Conservation (phyloP, 345 rosid species). For the Passiflora organensis region DNA sequence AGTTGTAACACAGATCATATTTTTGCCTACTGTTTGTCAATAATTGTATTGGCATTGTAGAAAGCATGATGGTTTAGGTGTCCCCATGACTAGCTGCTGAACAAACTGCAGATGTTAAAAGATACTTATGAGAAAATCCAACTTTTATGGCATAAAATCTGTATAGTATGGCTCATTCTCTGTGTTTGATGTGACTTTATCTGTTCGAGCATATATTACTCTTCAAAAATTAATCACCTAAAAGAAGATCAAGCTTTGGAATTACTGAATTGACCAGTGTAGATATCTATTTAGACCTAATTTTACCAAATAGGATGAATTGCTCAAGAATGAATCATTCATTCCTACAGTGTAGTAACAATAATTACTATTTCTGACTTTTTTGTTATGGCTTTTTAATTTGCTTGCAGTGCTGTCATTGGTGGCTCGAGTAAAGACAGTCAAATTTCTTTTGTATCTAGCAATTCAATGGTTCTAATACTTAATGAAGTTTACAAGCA, state of each 20-base stretch:
- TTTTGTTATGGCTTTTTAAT: conserved; percentile 12
- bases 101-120: too few species aligned
- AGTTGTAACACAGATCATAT: too few species aligned
- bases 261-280: neutral
- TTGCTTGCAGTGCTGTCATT: conserved; percentile 62
- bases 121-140: too few species aligned
- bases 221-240: neutral
- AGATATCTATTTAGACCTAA: neutral
- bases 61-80: too few species aligned
- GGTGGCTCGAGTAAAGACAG: conserved; percentile 59
- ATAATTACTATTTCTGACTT: neutral
- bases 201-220: neutral
- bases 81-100: too few species aligned
- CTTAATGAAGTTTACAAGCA: conserved; percentile 43
- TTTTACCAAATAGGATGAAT: neutral
- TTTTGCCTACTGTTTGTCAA: too few species aligned
- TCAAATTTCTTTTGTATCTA: conserved; percentile 50
- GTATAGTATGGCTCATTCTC: neutral
- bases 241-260: neutral
- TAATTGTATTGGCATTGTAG: too few species aligned
- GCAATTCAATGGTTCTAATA: conserved; percentile 44
- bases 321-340: neutral
- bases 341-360: too few species aligned
- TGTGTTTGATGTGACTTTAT: neutral
- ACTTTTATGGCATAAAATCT: neutral